Evolutionary conservation across 768 basidiomycete genomes (phyloP).

Genomic region (Rickenella mellea): DNA sequence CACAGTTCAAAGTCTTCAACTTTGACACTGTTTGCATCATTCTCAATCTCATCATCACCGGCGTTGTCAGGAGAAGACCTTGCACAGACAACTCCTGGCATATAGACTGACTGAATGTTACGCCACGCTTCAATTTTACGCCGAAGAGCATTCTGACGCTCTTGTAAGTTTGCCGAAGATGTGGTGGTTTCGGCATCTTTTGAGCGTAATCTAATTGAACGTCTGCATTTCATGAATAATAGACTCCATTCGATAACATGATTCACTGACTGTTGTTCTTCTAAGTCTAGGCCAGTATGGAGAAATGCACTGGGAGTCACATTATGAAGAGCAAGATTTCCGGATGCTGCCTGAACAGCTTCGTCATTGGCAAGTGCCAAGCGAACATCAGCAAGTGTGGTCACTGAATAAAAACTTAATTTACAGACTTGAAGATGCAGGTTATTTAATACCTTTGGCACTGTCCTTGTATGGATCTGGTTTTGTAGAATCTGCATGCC

Average conservation of each 20-base stretch:
- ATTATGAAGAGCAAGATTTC: neutral
- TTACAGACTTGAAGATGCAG: too few species aligned
- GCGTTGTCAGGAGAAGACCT: too few species aligned
- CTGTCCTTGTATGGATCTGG: neutral
- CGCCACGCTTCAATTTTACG: conserved; percentile 6
- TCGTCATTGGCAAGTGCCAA: neutral
- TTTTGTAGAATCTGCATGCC: conserved; percentile 7
- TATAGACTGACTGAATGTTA: conserved; percentile 6
- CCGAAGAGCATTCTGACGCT: conserved; percentile 3
- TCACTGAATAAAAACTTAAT: neutral
- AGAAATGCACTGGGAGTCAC: neutral
- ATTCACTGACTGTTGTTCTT: conserved; percentile 1
- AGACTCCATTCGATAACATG: too few species aligned
- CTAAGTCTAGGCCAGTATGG: neutral
- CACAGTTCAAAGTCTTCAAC: conserved; percentile 1
- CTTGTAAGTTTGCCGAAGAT: neutral
- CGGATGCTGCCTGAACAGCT: neutral
- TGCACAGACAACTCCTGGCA: conserved; percentile 5
- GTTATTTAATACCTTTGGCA: too few species aligned
- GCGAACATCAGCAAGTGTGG: neutral
- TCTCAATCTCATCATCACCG: neutral
- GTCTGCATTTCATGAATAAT: too few species aligned
- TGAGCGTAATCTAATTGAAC: too few species aligned
- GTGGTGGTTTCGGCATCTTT: too few species aligned
- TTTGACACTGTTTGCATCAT: too few species aligned